These are phyloP conservation scores for Botrytis cinerea DNA, from an alignment of 2,329 filamentous ascomycete genomes.

Conservation along the genomic window DNA sequence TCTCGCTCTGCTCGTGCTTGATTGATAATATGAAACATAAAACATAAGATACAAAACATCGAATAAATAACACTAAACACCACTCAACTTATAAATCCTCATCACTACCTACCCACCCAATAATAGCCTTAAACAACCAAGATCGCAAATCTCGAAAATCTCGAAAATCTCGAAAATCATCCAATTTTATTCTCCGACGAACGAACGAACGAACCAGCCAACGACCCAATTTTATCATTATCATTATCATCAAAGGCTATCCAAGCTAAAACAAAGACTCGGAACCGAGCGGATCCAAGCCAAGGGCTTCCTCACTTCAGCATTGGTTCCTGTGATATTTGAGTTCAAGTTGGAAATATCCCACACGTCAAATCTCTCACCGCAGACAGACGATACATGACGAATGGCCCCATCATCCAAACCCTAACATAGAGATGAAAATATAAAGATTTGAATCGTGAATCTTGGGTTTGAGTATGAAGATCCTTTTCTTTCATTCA, in stretches of 20 bases:
- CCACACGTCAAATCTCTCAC: background rate
- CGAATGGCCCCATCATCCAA: background rate
- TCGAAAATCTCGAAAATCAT: background rate
- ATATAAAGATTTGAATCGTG: no score
- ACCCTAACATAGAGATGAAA: background rate
- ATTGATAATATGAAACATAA: background rate
- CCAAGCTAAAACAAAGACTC: background rate
- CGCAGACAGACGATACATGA: background rate
- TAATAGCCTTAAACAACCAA: background rate
- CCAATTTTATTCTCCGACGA: background rate
- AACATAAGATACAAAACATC: no score
- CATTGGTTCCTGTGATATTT: no score
- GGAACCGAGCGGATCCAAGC: background rate
- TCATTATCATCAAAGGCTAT: no score
- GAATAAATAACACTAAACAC: no score
- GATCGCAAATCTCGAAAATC: background rate
- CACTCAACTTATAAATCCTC: no score
- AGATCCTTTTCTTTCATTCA: background rate
- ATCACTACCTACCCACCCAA: background rate
- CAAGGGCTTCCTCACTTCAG: no score
- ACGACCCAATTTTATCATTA: no score
- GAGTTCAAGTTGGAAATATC: no score
- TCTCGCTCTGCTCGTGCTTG: background rate
- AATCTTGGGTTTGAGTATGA: background rate
- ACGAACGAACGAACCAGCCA: background rate